These are phyloP conservation scores for Ogataea wickerhamii DNA, from an alignment of 805 yeast species.

Conservation along the genomic window DNA sequence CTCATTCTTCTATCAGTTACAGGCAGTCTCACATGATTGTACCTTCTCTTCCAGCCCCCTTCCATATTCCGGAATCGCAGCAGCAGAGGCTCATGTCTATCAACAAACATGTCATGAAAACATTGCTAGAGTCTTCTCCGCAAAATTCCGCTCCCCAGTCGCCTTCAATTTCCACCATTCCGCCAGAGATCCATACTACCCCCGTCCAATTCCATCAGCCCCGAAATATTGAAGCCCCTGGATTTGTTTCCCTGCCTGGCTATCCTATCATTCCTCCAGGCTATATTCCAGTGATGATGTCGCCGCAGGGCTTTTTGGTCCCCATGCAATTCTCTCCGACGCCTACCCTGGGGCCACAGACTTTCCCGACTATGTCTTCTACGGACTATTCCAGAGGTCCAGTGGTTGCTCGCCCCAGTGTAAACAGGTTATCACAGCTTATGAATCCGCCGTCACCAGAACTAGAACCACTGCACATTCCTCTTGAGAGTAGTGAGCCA, in stretches of 20 bases:
- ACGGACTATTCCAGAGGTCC: background rate
- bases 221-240: slow-evolving; percentile 14
- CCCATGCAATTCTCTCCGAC: slow-evolving; percentile 26
- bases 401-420: slow-evolving; percentile 4
- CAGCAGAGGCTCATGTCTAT: slow-evolving; percentile 14
- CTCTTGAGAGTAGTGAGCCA: background rate
- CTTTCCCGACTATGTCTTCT: background rate
- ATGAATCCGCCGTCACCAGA: slow-evolving; percentile 16
- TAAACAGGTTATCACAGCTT: slow-evolving; percentile 13
- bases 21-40: background rate
- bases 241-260: slow-evolving; percentile 22
- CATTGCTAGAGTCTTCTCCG: slow-evolving; percentile 9
- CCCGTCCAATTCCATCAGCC: slow-evolving; percentile 6
- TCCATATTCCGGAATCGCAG: slow-evolving; percentile 16
- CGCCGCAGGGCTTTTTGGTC: slow-evolving; percentile 28
- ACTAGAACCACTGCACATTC: slow-evolving; percentile 2
- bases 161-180: slow-evolving; percentile 5
- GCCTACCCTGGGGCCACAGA: slow-evolving; percentile 1
- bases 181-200: slow-evolving; percentile 6
- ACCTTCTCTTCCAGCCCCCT: slow-evolving; percentile 8
- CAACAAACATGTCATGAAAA: slow-evolving; percentile 17
- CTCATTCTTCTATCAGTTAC: background rate
- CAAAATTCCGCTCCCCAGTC: slow-evolving; percentile 5
- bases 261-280: slow-evolving; percentile 27
- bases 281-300: slow-evolving; percentile 29